phyloP scores from a whole-genome alignment of 257 asterid genomes.

The Knoxia roxburghii region DNA sequence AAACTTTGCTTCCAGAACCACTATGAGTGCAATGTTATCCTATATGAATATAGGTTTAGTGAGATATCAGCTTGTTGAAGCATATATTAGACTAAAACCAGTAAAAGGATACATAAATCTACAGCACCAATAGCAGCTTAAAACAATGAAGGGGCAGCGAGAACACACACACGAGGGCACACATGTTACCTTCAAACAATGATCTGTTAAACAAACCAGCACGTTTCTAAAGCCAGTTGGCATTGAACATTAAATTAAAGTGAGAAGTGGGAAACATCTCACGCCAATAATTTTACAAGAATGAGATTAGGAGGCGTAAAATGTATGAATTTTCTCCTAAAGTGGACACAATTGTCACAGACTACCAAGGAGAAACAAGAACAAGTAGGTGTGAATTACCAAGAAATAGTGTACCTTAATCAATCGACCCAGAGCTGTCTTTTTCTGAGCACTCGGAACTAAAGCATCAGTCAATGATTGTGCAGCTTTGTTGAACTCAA shows the following conservation, averaged over 20 bases:
- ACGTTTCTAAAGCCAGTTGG: not conserved
- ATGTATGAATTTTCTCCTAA: not conserved
- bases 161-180: too few relatives aligned
- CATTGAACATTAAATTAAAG: not conserved
- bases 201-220: not conserved
- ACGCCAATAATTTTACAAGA: not conserved
- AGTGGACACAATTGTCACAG: not conserved
- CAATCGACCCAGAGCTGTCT: conserved; percentile 73
- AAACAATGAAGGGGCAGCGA: too few relatives aligned
- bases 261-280: not conserved
- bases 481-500: conserved; percentile 97
- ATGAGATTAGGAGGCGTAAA: not conserved
- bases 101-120: not conserved
- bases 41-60: conserved; percentile 25
- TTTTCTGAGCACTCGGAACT: conserved; percentile 73
- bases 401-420: conserved; percentile 50
- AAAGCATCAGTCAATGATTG: conserved; percentile 85
- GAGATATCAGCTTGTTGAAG: not conserved
- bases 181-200: not conserved
- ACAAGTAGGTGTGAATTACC: not conserved
- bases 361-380: not conserved
- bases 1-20: conserved; percentile 92
- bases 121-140: not conserved
- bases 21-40: conserved; percentile 92
- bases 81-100: not conserved